Percentiles rank a stretch among this genome's conserved stretches.
These are phyloP conservation scores for Trypanosoma cruzi DNA, from an alignment of 208 protist genomes.

Conservation along the genomic window DNA sequence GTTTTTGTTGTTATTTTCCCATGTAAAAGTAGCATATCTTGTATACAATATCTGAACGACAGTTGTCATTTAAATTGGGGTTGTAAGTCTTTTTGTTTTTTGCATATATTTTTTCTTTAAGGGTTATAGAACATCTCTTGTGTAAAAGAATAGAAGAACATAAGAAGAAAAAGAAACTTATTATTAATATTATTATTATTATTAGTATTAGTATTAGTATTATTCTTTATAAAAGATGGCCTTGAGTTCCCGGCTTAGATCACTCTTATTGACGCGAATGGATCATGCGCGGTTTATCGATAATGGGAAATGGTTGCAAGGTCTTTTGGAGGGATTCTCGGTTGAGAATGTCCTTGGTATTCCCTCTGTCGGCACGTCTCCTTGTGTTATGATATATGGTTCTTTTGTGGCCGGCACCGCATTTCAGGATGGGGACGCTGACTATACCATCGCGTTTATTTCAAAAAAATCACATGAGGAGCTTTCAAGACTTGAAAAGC, in stretches of 20 bases:
- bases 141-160: background rate
- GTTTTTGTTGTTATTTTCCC: constrained; percentile 15
- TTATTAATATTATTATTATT: constrained; percentile 11
- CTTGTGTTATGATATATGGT: constrained; percentile 72
- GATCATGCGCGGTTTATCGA: constrained; percentile 29
- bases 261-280: constrained; percentile 21
- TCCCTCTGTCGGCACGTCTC: background rate
- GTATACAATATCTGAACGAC: background rate
- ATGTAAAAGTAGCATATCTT: background rate
- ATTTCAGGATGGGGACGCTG: constrained; percentile 69
- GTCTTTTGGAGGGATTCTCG: constrained; percentile 33
- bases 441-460: constrained; percentile 70
- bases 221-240: constrained; percentile 11
- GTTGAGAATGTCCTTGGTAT: constrained; percentile 10
- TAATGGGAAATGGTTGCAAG: constrained; percentile 30
- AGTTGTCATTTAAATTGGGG: background rate
- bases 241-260: constrained; percentile 14
- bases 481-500: constrained; percentile 2
- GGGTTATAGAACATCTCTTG: background rate
- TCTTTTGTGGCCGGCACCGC: constrained; percentile 75
- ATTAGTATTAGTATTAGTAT: background rate
- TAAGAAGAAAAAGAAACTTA: background rate
- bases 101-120: background rate
- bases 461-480: background rate
- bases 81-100: background rate